Percentiles rank a stretch among this genome's conserved stretches.
Conservation (phyloP, 495 filamentous ascomycete species). For the Penicillium coffeae region DNA sequence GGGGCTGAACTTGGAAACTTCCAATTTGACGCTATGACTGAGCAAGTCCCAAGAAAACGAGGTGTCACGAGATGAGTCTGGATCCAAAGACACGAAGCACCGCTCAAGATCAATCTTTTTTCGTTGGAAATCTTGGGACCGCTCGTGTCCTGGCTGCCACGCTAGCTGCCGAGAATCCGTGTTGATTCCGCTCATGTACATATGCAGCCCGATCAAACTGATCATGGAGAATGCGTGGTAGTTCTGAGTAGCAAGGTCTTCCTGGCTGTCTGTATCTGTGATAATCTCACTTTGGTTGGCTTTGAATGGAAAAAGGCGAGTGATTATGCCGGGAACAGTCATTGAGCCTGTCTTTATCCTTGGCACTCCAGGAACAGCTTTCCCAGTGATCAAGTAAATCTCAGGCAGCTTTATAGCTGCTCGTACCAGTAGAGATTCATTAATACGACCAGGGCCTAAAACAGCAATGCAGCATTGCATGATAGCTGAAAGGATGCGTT, state of each 20-base stretch:
- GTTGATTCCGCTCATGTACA: neutral
- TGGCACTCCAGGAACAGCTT: neutral
- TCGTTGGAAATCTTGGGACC: too few relatives aligned
- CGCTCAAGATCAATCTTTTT: too few relatives aligned
- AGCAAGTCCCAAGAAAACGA: too few relatives aligned
- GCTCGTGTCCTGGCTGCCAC: neutral
- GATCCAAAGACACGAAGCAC: too few relatives aligned
- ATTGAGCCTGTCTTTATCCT: neutral
- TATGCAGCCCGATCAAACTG: neutral
- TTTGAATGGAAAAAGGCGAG: neutral
- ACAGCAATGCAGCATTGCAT: neutral
- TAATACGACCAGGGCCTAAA: neutral
- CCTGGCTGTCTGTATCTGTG: neutral
- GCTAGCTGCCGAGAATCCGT: neutral
- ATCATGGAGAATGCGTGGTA: neutral
- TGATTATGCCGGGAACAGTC: neutral
- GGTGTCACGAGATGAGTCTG: too few relatives aligned
- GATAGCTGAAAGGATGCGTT: neutral
- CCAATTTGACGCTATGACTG: too few relatives aligned
- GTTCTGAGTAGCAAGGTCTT: too few relatives aligned
- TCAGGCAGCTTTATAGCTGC: neutral
- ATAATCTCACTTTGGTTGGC: neutral
- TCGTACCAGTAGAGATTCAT: neutral
- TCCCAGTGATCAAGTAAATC: neutral
- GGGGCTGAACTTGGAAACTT: too few relatives aligned